These are phyloP conservation scores for Priceomyces castillae DNA, from an alignment of 805 yeast genomes.

Conservation along the genomic window DNA sequence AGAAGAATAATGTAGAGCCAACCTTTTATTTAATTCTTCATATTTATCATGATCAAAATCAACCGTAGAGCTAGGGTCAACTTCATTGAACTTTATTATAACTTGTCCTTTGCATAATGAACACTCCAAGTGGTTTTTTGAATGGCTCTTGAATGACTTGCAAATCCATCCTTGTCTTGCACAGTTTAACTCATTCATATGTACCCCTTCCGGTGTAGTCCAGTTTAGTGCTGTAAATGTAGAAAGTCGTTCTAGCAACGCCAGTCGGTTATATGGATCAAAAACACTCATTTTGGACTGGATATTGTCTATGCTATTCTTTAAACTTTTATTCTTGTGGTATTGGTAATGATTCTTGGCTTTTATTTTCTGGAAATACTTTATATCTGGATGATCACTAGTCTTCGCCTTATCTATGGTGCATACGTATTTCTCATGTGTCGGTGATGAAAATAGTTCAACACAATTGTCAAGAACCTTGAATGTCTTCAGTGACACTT, in stretches of 20 bases:
- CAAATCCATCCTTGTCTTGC: slow-evolving; percentile 56
- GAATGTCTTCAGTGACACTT: slow-evolving; percentile 16
- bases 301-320: slow-evolving; percentile 12
- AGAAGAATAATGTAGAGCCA: slow-evolving; percentile 23
- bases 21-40: slow-evolving; percentile 20
- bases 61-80: slow-evolving; percentile 5
- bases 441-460: slow-evolving; percentile 18
- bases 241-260: slow-evolving; percentile 38
- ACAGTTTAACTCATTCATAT: slow-evolving; percentile 46
- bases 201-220: slow-evolving; percentile 27
- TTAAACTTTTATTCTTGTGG: slow-evolving; percentile 27
- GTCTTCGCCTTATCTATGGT: neutral
- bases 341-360: slow-evolving; percentile 35
- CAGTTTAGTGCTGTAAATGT: slow-evolving; percentile 49
- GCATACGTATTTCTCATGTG: slow-evolving; percentile 7
- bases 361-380: slow-evolving; percentile 36
- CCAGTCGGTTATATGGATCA: slow-evolving; percentile 37
- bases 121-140: slow-evolving; percentile 34
- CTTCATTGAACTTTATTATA: slow-evolving; percentile 26
- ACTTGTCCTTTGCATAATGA: slow-evolving; percentile 30
- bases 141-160: slow-evolving; percentile 26
- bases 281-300: slow-evolving; percentile 18
- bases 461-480: slow-evolving; percentile 25
- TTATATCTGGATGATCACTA: slow-evolving; percentile 35
- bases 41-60: slow-evolving; percentile 22